Percentiles rank a stretch among this genome's conserved stretches.
These are phyloP conservation scores for Thelephora terrestris DNA, from an alignment of 1,284 basidiomycete genomes.

Conservation along the genomic window DNA sequence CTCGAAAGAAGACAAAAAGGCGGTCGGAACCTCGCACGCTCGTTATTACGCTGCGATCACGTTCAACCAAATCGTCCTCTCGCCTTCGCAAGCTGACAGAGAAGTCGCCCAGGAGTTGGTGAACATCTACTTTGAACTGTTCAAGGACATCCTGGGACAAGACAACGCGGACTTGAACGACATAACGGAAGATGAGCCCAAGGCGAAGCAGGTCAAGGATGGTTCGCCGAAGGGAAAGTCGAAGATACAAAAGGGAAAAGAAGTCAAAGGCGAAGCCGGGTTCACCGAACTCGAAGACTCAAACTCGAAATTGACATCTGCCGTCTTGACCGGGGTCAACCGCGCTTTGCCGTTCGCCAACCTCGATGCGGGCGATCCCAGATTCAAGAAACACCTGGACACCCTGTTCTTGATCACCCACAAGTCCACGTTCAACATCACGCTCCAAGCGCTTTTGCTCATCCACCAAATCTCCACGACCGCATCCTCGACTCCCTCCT, in stretches of 20 bases:
- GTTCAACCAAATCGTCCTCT: conserved; percentile 87
- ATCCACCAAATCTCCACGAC: conserved; percentile 74
- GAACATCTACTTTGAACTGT: conserved; percentile 93
- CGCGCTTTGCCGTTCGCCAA: conserved; percentile 91
- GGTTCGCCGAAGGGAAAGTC: conserved; percentile 22
- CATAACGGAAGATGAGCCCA: conserved; percentile 21
- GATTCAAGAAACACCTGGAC: conserved; percentile 83
- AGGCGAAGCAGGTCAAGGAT: conserved; percentile 24
- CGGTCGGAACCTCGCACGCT: conserved; percentile 17
- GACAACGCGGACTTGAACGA: conserved; percentile 23
- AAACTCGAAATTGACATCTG: conserved; percentile 81
- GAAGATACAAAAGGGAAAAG: conserved; percentile 32
- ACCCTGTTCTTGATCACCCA: conserved; percentile 95
- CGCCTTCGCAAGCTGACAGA: conserved; percentile 50
- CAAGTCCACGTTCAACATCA: conserved; percentile 92
- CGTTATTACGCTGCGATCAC: conserved; percentile 91
- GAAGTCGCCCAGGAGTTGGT: conserved; percentile 80
- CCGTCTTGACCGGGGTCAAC: conserved; percentile 91
- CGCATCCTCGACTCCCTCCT: conserved; percentile 27
- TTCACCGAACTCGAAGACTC: conserved; percentile 71
- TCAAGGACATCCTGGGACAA: conserved; percentile 77
- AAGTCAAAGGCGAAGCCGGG: conserved; percentile 45
- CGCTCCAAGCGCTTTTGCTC: conserved; percentile 89
- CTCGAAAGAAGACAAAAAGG: conserved; percentile 11
- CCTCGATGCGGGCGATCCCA: conserved; percentile 46